A percentile compares a stretch with the other conserved stretches of the same genome.
These are phyloP conservation scores for Raddia distichophylla DNA, from an alignment of 176 grass and related monocot genomes.

Conservation along the genomic window DNA sequence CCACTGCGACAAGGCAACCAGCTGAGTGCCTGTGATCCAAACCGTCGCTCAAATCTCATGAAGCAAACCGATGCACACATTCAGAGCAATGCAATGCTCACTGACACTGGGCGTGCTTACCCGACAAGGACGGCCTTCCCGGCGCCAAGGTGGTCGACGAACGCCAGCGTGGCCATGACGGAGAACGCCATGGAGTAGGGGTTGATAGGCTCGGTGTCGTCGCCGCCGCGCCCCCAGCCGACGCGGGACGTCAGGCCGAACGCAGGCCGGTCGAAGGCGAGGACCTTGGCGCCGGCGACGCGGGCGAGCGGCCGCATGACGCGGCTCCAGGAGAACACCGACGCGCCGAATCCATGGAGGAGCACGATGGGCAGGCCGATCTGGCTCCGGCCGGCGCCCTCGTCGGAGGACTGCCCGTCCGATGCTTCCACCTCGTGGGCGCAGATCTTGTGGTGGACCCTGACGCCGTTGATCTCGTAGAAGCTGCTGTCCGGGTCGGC, in stretches of 20 bases:
- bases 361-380: constrained; percentile 62
- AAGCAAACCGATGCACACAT: background rate
- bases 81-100: background rate
- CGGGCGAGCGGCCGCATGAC: constrained; percentile 66
- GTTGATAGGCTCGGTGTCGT: constrained; percentile 62
- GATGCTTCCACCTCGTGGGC: constrained; percentile 45
- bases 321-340: constrained; percentile 78
- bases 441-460: constrained; percentile 82
- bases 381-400: background rate
- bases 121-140: constrained; percentile 72
- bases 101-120: constrained; percentile 38
- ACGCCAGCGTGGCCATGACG: constrained; percentile 65
- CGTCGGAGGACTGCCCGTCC: constrained; percentile 32
- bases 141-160: constrained; percentile 61
- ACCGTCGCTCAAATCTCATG: background rate
- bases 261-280: constrained; percentile 85
- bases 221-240: constrained; percentile 2
- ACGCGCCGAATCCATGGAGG: constrained; percentile 88
- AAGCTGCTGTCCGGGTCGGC: constrained; percentile 83
- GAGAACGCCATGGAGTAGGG: constrained; percentile 91
- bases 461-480: constrained; percentile 74
- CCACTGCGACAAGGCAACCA: constrained; percentile 79
- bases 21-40: constrained; percentile 80
- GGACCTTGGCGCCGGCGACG: constrained; percentile 67
- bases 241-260: constrained; percentile 75